These are phyloP conservation scores for Eragrostis nindensis DNA, from an alignment of 176 grass and related monocot species.

Conservation along the genomic window DNA sequence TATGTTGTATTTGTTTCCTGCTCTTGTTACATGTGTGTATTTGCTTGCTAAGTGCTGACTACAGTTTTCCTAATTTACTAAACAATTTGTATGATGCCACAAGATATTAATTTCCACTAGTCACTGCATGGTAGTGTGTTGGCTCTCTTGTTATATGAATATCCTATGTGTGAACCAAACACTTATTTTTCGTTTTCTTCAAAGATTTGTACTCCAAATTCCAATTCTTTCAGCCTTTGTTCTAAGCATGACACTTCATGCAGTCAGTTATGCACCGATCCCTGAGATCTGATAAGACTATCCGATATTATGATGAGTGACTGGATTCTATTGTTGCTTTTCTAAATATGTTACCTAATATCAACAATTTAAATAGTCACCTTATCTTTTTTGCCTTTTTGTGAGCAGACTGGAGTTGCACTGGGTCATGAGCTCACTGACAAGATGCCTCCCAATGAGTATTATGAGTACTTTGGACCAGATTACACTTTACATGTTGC, in stretches of 20 bases:
- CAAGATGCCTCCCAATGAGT: constrained; percentile 79
- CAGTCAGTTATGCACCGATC: background rate
- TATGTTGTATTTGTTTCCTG: background rate
- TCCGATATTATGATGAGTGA: background rate
- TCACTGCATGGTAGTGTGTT: background rate
- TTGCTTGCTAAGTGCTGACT: background rate
- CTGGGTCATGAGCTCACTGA: constrained; percentile 85
- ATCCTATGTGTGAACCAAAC: background rate
- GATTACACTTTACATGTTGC: constrained; percentile 74
- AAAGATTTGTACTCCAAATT: background rate
- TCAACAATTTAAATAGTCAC: constrained; percentile 1
- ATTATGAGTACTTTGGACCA: constrained; percentile 87
- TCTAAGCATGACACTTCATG: background rate
- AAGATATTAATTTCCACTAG: background rate
- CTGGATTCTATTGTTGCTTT: constrained; percentile 20
- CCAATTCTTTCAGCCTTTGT: background rate
- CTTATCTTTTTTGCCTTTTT: background rate
- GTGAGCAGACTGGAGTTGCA: constrained; percentile 85
- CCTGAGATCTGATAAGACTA: background rate
- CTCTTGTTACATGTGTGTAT: background rate
- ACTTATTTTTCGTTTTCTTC: background rate
- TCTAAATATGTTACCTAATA: background rate
- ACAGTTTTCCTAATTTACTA: background rate
- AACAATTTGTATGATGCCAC: background rate
- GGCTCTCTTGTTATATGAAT: background rate